phyloP scores from a whole-genome alignment of 768 basidiomycete genomes.

The Pilatotrama ljubarskyi region DNA sequence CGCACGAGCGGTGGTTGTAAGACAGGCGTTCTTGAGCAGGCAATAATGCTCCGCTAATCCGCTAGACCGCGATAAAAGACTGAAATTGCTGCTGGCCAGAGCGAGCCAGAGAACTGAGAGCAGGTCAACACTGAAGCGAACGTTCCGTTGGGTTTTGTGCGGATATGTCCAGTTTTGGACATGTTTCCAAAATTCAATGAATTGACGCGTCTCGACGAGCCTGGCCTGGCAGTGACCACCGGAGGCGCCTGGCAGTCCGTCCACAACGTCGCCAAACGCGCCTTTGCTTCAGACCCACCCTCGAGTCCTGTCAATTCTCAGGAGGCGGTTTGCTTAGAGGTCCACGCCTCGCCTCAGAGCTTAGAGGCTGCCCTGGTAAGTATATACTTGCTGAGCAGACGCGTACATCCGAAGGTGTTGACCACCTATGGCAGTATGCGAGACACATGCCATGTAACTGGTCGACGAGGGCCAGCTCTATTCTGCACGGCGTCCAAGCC shows the following conservation, averaged over 20 bases:
- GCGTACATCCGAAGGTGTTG: background rate
- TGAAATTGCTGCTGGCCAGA: slow-evolving; percentile 4
- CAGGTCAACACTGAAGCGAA: background rate
- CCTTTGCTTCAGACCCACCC: background rate
- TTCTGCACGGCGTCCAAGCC: slow-evolving; percentile 21
- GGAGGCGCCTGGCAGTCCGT: background rate
- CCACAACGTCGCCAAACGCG: slow-evolving; percentile 21
- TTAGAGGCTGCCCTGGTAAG: slow-evolving; percentile 32
- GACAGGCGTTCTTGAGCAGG: background rate
- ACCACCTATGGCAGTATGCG: slow-evolving; percentile 48
- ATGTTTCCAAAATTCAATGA: background rate
- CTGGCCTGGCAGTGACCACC: background rate
- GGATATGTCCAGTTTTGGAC: too few relatives aligned
- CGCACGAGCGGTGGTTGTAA: background rate
- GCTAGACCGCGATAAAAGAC: background rate
- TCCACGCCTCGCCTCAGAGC: slow-evolving; percentile 7
- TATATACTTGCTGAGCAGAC: background rate
- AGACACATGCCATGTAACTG: slow-evolving; percentile 73
- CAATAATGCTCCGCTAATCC: too few relatives aligned
- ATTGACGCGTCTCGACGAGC: background rate
- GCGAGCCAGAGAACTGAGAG: background rate
- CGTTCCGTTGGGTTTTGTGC: background rate
- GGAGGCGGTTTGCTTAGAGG: background rate
- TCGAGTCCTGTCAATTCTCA: background rate
- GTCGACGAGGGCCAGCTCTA: slow-evolving; percentile 51